Evolutionary conservation across 2,329 filamentous ascomycete genomes (phyloP).

Genomic region (Scedosporium dehoogii): DNA sequence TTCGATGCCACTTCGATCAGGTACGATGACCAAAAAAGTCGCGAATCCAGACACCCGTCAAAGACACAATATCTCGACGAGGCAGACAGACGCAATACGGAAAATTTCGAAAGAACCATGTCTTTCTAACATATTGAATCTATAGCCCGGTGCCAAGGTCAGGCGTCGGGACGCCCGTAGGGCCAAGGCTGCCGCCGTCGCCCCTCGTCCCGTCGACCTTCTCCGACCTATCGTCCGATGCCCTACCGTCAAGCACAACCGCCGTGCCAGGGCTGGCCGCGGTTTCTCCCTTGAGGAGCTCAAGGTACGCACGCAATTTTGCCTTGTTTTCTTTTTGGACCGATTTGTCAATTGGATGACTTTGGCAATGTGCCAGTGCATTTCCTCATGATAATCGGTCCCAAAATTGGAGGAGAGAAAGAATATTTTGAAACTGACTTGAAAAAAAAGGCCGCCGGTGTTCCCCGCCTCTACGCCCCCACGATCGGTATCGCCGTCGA

Average conservation of each 20-base stretch:
- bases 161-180: slow-evolving; percentile 83
- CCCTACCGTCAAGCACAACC: slow-evolving; percentile 99
- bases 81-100: not conserved
- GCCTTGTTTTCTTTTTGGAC: not conserved
- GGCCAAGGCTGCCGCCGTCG: slow-evolving; percentile 89
- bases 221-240: slow-evolving; percentile 94
- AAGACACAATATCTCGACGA: not conserved
- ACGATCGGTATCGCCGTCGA: slow-evolving; percentile 98
- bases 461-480: slow-evolving; percentile 84
- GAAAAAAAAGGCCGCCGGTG: slow-evolving; percentile 68
- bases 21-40: slow-evolving; percentile 41
- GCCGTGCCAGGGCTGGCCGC: slow-evolving; percentile 88
- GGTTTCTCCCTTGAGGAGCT: slow-evolving; percentile 96
- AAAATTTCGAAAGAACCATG: slow-evolving; percentile 6
- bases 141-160: slow-evolving; percentile 89
- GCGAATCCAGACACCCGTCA: not conserved
- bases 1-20: slow-evolving; percentile 99
- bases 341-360: not conserved
- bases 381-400: too few species aligned
- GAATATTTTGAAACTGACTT: slow-evolving; percentile 1
- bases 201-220: slow-evolving; percentile 94
- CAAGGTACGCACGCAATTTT: slow-evolving; percentile 58
- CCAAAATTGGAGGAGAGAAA: too few species aligned
- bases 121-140: slow-evolving; percentile 13
- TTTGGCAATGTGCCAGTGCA: not conserved